Conservation (phyloP, 2,329 filamentous ascomycete species). For the Talaromyces sp. region DNA sequence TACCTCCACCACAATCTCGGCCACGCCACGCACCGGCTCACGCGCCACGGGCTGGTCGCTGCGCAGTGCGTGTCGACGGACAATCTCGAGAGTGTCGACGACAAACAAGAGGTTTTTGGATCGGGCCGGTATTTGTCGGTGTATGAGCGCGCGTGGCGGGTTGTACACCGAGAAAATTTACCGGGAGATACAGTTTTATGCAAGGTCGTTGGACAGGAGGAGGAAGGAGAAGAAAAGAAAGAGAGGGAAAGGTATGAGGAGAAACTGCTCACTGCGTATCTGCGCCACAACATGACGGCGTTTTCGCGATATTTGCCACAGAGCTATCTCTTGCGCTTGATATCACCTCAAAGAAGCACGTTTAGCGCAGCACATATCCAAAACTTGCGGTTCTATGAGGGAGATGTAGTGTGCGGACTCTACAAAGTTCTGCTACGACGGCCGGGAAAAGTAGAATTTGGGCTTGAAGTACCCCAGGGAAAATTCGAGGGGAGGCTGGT, state of each 20-base stretch:
- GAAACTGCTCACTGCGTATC: constrained; percentile 21
- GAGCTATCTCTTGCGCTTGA: constrained; percentile 21
- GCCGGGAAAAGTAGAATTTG: constrained; percentile 25
- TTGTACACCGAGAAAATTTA: neutral
- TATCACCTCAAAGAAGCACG: constrained; percentile 14
- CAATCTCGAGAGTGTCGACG: neutral
- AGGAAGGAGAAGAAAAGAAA: too few relatives aligned
- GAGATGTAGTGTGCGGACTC: constrained; percentile 27
- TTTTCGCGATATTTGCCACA: constrained; percentile 28
- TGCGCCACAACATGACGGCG: constrained; percentile 27
- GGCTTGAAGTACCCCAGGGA: constrained; percentile 15
- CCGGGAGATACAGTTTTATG: neutral
- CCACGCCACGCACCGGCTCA: neutral
- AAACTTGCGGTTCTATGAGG: constrained; percentile 21
- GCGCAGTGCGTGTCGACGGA: neutral
- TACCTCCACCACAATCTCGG: neutral
- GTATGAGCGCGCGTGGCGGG: constrained; percentile 7
- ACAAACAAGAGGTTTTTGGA: neutral
- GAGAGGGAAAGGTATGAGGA: constrained; percentile 1
- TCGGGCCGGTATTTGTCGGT: neutral
- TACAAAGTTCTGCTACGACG: constrained; percentile 23
- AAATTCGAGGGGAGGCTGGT: constrained; percentile 18
- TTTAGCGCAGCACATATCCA: constrained; percentile 21
- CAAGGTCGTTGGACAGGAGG: neutral
- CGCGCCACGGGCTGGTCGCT: neutral